Evolutionary conservation across 2,329 filamentous ascomycete species (phyloP), one percentile per base, ranked within the genome.

Genomic region (Alternaria hordeiaustralica): DNA sequence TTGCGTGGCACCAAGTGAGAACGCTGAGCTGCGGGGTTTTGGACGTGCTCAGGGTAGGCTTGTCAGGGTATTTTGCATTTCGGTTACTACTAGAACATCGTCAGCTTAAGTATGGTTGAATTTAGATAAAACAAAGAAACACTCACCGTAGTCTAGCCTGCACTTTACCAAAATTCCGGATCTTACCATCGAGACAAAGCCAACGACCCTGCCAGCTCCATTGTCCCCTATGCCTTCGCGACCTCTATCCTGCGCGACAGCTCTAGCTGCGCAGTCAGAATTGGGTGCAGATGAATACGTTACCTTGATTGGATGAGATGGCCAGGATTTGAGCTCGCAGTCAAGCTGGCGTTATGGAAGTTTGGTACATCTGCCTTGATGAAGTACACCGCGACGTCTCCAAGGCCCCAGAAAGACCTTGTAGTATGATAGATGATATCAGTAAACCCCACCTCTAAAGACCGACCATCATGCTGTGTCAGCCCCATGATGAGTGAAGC

Each of bases 121-220:
- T 43, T 58, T 8, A 21, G 10, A 25, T 25, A 43, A 20, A 20
- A 47, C 26, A 53, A 51, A 26, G 28, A 51, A 43, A 46, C 15
- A 69, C 68, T 67, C 55, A 70, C 68, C 63, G 30, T 67, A 68
- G 45, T 63, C 61, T 65, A 60, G 54, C 49, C 30, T 55, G 58
- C 46, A n/a, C 41, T 18, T 36, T 23, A 11, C 20, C 18, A n/a
- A 6, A 15, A n/a, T 13, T 26, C 26, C 50, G 33, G 26, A 56
- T 43, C 13, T 44, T 33, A 23, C 26, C 18, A 30, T 20, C 26
- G 12, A 25, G 21, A 45, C 46, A 44, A 28, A 55, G 46, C 25
- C 15, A 28, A 30, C 41, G 21, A 13, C 21, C 45, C 36, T 44
- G 23, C 12, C 57, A 45, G 23, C 30, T 53, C 53, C 36, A 44